Percentiles rank a stretch among this genome's conserved stretches.
Conservation (phyloP, 441 rosid species). For the Jatropha multifida region DNA sequence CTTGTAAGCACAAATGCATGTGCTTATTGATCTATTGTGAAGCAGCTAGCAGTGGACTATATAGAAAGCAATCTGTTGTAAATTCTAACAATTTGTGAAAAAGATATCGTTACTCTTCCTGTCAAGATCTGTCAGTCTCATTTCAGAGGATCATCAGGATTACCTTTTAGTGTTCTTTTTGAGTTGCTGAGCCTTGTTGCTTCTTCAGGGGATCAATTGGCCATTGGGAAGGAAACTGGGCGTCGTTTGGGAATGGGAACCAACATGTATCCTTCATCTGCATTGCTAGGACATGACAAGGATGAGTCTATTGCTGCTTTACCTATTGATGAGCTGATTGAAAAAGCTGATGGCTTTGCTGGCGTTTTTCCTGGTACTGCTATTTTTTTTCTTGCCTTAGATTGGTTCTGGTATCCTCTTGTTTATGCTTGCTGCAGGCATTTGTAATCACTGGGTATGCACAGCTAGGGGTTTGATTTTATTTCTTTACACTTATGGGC, state of each 20-base stretch:
- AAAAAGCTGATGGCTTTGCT: slow-evolving; percentile 99
- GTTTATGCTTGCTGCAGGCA: slow-evolving; percentile 3
- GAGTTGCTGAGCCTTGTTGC: slow-evolving; percentile 23
- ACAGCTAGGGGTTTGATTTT: slow-evolving; percentile 7
- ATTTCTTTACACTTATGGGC: neutral
- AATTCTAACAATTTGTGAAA: neutral
- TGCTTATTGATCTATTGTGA: neutral
- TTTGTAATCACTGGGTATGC: neutral
- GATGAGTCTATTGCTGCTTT: slow-evolving; percentile 83
- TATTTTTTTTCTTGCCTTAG: neutral
- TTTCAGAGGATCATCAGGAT: neutral
- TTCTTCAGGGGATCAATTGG: slow-evolving; percentile 86
- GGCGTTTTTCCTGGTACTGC: slow-evolving; percentile 94
- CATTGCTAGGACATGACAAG: slow-evolving; percentile 83
- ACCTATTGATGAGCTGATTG: slow-evolving; percentile 89
- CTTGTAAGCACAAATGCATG: too few relatives aligned
- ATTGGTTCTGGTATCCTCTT: slow-evolving; percentile 1
- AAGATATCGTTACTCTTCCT: neutral
- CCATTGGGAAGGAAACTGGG: slow-evolving; percentile 95
- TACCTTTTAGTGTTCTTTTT: neutral
- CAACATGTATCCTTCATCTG: slow-evolving; percentile 97
- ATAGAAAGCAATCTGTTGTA: neutral
- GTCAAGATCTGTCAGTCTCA: neutral
- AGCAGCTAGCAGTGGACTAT: neutral
- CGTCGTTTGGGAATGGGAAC: slow-evolving; percentile 99